These are phyloP conservation scores for Leptomonas pyrrhocoris DNA, from an alignment of 208 protist species.

Conservation along the genomic window DNA sequence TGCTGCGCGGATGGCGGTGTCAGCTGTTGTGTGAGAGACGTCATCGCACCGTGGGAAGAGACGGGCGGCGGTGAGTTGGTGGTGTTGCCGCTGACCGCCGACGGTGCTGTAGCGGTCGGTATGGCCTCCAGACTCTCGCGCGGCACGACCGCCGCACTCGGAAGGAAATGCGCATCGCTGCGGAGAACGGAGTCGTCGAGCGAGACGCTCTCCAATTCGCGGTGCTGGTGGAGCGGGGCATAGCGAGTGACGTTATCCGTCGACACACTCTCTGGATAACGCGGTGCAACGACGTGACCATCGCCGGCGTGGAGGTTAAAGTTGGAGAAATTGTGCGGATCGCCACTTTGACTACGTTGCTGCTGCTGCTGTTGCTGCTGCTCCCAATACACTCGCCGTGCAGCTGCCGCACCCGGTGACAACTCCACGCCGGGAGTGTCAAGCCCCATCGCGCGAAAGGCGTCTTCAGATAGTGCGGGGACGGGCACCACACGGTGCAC, in stretches of 20 bases:
- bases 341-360: not conserved
- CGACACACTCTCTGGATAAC: slow-evolving; percentile 11
- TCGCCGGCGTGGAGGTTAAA: not conserved
- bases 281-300: not conserved
- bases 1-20: too few species aligned
- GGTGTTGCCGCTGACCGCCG: not conserved
- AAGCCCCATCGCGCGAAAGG: not conserved
- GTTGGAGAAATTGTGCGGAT: not conserved
- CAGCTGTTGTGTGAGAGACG: not conserved
- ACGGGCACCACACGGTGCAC: not conserved
- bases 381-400: slow-evolving; percentile 29
- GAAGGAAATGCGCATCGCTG: slow-evolving; percentile 9
- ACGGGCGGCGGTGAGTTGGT: not conserved
- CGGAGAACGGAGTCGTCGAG: slow-evolving; percentile 21
- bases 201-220: slow-evolving; percentile 4
- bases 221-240: not conserved
- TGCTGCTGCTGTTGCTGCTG: slow-evolving; percentile 18
- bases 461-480: not conserved
- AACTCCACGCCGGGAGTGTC: not conserved
- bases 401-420: slow-evolving; percentile 29
- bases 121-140: not conserved
- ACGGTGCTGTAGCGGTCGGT: not conserved
- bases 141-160: not conserved
- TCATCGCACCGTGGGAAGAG: not conserved
- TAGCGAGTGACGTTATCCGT: not conserved